phyloP scores from a whole-genome alignment of 2,329 filamentous ascomycete genomes.

The Macroventuria anomochaeta region DNA sequence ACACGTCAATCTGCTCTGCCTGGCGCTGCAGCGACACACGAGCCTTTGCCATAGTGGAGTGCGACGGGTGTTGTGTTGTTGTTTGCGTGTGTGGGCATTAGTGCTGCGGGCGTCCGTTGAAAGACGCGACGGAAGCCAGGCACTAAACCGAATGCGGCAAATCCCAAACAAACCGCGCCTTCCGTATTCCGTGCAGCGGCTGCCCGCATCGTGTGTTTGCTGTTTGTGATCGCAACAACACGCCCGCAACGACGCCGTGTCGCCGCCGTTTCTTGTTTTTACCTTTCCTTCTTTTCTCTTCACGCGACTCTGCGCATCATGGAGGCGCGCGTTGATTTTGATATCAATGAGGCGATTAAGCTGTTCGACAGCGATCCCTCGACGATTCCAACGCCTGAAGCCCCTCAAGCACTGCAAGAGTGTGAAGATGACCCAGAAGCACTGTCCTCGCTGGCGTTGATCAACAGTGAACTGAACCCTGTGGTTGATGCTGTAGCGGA shows the following conservation, averaged over 20 bases:
- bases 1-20: slow-evolving; percentile 35
- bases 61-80: slow-evolving; percentile 18
- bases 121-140: slow-evolving; percentile 16
- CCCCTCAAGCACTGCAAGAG: slow-evolving; percentile 80
- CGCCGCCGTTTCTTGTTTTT: slow-evolving; percentile 23
- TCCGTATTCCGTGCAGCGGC: slow-evolving; percentile 17
- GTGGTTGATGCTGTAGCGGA: slow-evolving; percentile 93
- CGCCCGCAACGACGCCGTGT: slow-evolving; percentile 24
- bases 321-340: slow-evolving; percentile 75
- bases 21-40: slow-evolving; percentile 35
- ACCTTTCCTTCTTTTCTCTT: slow-evolving; percentile 16
- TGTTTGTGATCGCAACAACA: slow-evolving; percentile 21
- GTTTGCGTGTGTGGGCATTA: slow-evolving; percentile 14
- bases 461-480: slow-evolving; percentile 86
- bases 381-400: slow-evolving; percentile 83
- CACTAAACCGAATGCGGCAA: slow-evolving; percentile 5
- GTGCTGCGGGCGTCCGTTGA: slow-evolving; percentile 4
- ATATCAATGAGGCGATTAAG: slow-evolving; percentile 96
- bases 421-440: slow-evolving; percentile 91
- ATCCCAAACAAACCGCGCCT: slow-evolving; percentile 30
- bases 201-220: slow-evolving; percentile 22
- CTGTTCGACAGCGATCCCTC: slow-evolving; percentile 93
- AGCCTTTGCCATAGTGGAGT: slow-evolving; percentile 41
- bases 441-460: slow-evolving; percentile 72
- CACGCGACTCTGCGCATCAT: slow-evolving; percentile 60